Conservation (phyloP, 2,329 filamentous ascomycete genomes). For the Davidsoniella australis region DNA sequence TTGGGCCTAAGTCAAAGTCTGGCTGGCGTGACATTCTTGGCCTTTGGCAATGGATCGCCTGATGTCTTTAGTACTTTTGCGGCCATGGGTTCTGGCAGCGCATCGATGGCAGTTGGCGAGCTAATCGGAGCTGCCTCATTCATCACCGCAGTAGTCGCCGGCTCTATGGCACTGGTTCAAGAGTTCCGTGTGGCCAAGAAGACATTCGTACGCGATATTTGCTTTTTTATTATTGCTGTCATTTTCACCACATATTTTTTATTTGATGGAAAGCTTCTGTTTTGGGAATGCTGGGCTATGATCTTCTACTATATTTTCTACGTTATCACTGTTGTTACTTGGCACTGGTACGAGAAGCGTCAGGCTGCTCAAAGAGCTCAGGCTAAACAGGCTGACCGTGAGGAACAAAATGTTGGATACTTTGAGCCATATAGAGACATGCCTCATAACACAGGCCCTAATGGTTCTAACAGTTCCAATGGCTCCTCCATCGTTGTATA, state of each 20-base stretch:
- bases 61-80: conserved; percentile 98
- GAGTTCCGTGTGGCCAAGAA: conserved; percentile 83
- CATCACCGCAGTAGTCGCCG: conserved; percentile 89
- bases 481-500: background rate
- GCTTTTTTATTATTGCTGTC: conserved; percentile 79
- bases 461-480: background rate
- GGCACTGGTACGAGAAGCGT: conserved; percentile 51
- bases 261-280: conserved; percentile 61
- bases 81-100: conserved; percentile 91
- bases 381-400: conserved; percentile 14
- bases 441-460: conserved; percentile 18
- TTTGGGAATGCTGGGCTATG: conserved; percentile 87
- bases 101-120: conserved; percentile 91
- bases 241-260: conserved; percentile 77
- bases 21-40: conserved; percentile 88
- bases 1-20: conserved; percentile 90
- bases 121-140: conserved; percentile 89
- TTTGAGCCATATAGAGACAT: conserved; percentile 46
- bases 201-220: conserved; percentile 80
- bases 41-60: conserved; percentile 93
- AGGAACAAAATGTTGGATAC: background rate
- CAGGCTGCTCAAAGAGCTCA: background rate
- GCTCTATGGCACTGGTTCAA: conserved; percentile 90
- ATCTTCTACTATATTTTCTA: conserved; percentile 84
- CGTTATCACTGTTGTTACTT: conserved; percentile 69